These are phyloP conservation scores for Claviceps spartinae DNA, from an alignment of 2,329 filamentous ascomycete species.

Conservation along the genomic window DNA sequence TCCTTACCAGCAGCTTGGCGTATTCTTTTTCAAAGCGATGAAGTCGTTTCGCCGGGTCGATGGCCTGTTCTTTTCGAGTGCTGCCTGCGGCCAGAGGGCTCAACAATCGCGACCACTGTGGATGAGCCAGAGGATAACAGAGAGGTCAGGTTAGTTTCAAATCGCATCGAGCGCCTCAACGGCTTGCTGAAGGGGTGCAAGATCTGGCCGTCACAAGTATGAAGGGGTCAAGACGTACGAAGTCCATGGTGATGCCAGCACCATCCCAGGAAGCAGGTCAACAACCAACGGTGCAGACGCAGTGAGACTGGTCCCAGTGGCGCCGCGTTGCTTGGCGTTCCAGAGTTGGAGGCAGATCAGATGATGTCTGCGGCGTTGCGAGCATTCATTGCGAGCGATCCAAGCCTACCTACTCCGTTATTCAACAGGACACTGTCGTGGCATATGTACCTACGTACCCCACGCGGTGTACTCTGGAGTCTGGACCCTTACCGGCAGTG, in stretches of 20 bases:
- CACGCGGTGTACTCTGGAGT: too few species aligned
- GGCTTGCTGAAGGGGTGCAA: not conserved
- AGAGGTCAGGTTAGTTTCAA: constrained; percentile 2
- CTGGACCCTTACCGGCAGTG: too few species aligned
- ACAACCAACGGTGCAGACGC: not conserved
- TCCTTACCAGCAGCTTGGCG: constrained; percentile 42
- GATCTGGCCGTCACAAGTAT: not conserved
- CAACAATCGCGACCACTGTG: constrained; percentile 55
- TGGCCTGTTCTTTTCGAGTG: constrained; percentile 45
- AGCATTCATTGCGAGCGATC: not conserved
- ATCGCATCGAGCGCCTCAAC: not conserved
- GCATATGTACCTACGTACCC: too few species aligned
- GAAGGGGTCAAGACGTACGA: constrained; percentile 29
- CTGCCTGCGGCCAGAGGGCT: constrained; percentile 44
- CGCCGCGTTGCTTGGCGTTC: not conserved
- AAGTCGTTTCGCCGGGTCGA: constrained; percentile 49
- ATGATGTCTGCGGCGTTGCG: not conserved
- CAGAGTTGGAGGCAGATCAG: not conserved
- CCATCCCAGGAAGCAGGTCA: constrained; percentile 23
- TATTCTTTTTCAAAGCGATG: constrained; percentile 57
- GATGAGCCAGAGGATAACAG: not conserved
- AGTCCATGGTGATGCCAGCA: constrained; percentile 39
- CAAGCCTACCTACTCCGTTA: not conserved
- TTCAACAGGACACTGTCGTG: too few species aligned
- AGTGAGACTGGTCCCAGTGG: not conserved